Evolutionary conservation across 2,329 filamentous ascomycete species (phyloP).

Genomic region (Raffaelea arxii): DNA sequence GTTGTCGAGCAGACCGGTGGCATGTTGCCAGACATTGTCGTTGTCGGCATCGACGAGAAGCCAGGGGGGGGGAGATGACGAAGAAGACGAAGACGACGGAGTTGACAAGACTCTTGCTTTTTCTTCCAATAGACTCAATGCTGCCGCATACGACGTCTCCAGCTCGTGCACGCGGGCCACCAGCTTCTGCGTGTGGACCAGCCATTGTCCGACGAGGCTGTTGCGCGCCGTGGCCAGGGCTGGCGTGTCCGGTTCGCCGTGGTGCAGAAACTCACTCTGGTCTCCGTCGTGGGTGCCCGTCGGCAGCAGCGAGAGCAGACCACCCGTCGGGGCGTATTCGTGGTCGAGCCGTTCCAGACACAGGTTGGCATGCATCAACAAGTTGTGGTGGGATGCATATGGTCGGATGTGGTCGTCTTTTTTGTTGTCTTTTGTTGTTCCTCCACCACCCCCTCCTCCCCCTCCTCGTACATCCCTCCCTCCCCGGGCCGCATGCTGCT

Average conservation of each 20-base stretch:
- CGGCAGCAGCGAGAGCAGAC: slow-evolving; percentile 45
- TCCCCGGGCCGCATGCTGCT: slow-evolving; percentile 10
- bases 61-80: too few relatives aligned
- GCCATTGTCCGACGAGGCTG: slow-evolving; percentile 47
- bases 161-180: slow-evolving; percentile 46
- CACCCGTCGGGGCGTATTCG: slow-evolving; percentile 45
- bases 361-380: slow-evolving; percentile 48
- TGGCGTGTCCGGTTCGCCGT: slow-evolving; percentile 16
- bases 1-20: slow-evolving; percentile 38
- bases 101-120: too few relatives aligned
- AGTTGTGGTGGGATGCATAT: slow-evolving; percentile 36
- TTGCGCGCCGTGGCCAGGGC: slow-evolving; percentile 32
- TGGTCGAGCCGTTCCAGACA: slow-evolving; percentile 51
- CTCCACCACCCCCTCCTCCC: too few relatives aligned
- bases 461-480: too few relatives aligned
- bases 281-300: slow-evolving; percentile 8
- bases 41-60: slow-evolving; percentile 44
- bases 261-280: background rate
- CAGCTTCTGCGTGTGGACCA: slow-evolving; percentile 43
- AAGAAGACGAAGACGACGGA: too few relatives aligned
- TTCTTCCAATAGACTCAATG: too few relatives aligned
- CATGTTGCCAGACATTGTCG: slow-evolving; percentile 36
- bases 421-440: too few relatives aligned
- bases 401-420: slow-evolving; percentile 19
- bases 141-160: slow-evolving; percentile 41